These are phyloP conservation scores for Debaryomyces singareniensis DNA, from an alignment of 1,139 yeast species.

Conservation along the genomic window DNA sequence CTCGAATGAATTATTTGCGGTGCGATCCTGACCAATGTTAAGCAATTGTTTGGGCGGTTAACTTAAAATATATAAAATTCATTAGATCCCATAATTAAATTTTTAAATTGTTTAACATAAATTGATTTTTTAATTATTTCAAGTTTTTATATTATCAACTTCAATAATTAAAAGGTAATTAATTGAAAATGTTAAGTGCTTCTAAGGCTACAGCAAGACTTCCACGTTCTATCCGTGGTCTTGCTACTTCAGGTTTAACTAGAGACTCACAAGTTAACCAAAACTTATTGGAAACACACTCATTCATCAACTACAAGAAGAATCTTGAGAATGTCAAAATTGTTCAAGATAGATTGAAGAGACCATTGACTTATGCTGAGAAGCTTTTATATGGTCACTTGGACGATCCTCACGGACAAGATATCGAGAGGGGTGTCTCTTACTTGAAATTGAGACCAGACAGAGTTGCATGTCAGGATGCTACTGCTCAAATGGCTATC, in stretches of 20 bases:
- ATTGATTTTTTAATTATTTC: conserved; percentile 1
- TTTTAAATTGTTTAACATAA: not conserved
- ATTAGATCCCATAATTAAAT: conserved; percentile 1
- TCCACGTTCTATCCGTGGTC: conserved; percentile 50
- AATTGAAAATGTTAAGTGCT: conserved; percentile 31
- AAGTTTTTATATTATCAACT: not conserved
- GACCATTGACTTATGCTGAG: conserved; percentile 97
- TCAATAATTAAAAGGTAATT: conserved; percentile 5
- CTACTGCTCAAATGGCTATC: conserved; percentile 99
- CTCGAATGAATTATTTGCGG: not conserved
- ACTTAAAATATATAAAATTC: not conserved
- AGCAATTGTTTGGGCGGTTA: not conserved
- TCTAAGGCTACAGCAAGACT: conserved; percentile 25
- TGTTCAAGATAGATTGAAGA: conserved; percentile 78
- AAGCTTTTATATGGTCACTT: conserved; percentile 93
- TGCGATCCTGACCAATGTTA: not conserved
- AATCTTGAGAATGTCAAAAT: conserved; percentile 79
- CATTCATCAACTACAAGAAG: conserved; percentile 74
- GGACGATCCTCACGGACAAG: conserved; percentile 93
- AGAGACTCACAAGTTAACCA: conserved; percentile 90
- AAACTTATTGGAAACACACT: conserved; percentile 83
- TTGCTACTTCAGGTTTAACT: conserved; percentile 67
- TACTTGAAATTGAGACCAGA: conserved; percentile 97
- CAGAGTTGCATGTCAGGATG: conserved; percentile 99
- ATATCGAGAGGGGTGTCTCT: conserved; percentile 91